phyloP scores from a whole-genome alignment of 2,329 filamentous ascomycete species.

The Magnaporthiopsis incrustans region DNA sequence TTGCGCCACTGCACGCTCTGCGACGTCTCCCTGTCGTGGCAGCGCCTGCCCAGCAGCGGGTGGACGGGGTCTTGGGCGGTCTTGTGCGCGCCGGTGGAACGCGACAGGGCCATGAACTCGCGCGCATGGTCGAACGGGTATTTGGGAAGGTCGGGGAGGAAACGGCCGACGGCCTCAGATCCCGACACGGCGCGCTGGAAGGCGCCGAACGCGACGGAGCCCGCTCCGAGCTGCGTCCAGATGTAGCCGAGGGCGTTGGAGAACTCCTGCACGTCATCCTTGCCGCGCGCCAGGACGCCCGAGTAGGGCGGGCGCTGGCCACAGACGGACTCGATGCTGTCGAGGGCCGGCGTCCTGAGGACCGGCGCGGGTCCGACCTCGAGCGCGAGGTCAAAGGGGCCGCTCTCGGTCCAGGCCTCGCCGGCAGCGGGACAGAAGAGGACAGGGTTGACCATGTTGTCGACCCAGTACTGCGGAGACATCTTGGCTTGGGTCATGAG shows the following conservation, averaged over 20 bases:
- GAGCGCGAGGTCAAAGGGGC: constrained; percentile 26
- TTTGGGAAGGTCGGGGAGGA: constrained; percentile 29
- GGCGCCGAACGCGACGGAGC: too few relatives aligned
- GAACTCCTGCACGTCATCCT: constrained; percentile 1
- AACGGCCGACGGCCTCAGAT: constrained; percentile 17
- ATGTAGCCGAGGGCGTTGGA: neutral
- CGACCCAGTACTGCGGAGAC: constrained; percentile 21
- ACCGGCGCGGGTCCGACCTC: constrained; percentile 38
- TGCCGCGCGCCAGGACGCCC: neutral
- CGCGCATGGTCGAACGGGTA: constrained; percentile 39
- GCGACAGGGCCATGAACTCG: too few relatives aligned
- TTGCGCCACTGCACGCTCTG: constrained; percentile 21
- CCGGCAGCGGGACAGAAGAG: constrained; percentile 25
- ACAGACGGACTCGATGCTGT: neutral
- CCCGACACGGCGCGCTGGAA: too few relatives aligned
- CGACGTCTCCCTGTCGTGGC: constrained; percentile 9
- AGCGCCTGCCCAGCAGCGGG: constrained; percentile 10
- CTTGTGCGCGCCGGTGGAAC: too few relatives aligned
- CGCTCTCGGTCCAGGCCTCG: constrained; percentile 23
- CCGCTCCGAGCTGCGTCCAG: neutral
- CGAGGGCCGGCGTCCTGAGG: constrained; percentile 28
- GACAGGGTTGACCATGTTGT: constrained; percentile 28
- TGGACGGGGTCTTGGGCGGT: constrained; percentile 3
- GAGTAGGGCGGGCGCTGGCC: neutral
- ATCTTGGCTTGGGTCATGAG: constrained; percentile 4